Evolutionary conservation across 169 alveolate genomes (phyloP), one percentile per base, ranked within the genome.

Genomic region (Babesia ovis): DNA sequence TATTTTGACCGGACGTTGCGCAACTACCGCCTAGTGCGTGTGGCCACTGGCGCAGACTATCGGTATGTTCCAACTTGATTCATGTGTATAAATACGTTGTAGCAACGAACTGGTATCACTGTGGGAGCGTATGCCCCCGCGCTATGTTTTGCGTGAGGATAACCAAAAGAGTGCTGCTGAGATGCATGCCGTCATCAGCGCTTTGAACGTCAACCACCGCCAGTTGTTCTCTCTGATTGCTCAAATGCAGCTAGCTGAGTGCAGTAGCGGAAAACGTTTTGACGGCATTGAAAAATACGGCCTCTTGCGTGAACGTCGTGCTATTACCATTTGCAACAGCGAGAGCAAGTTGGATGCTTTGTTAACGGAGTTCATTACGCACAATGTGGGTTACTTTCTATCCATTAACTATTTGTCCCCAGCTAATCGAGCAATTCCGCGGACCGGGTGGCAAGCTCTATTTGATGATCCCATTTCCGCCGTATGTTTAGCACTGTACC

Each of bases 171-270:
- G 68, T 45, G 68, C 85, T 12, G 51, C 43, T 29, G 84, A 81
- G 60, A 41, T 81, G 62, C 89, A 81, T 46, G 61, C 91, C 51
- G 74, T 88, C 39, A 58, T 88, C 32, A 74, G 71, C 41, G 93
- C 93, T 6, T 50, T 88, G 59, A 88, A 90, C 68, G 72, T 76
- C 43, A 88, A 88, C 68, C 93, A 88, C 74, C 84, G 82, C 66
- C 70, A 87, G 43, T 75, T 88, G 25, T 84, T 88, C 56, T 75
- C 85, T 37, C 57, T 88, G 50, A 80, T 88, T 42, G 91, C 90
- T n/a, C 83, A 83, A 29, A 84, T 88, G 31, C 93, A 88, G 62
- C 55, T 84, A 31, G 77, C 60, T 35, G 75, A 22, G 3, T 50
- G 39, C 39, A 29, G 48, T 11, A 23, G 54, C 18, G 37, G 54